Percentiles rank a stretch among this genome's conserved stretches.
phyloP scores from a whole-genome alignment of 441 rosid species.

The Isatis lusitanica region DNA sequence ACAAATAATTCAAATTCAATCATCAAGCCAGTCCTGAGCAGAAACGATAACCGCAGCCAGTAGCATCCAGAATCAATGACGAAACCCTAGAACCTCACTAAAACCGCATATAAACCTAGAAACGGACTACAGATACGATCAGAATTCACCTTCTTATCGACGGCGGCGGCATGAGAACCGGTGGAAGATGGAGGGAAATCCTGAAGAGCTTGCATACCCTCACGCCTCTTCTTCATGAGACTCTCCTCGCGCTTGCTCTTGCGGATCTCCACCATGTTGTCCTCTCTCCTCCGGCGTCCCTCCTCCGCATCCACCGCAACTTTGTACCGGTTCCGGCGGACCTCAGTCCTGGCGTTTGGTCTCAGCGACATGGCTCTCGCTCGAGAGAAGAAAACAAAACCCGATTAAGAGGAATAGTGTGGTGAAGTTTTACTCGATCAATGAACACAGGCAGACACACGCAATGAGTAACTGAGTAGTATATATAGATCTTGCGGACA shows the following conservation, averaged over 20 bases:
- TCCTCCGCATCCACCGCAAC: constrained; percentile 93
- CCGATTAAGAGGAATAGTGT: neutral
- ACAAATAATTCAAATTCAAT: neutral
- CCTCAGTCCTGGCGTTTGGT: constrained; percentile 78
- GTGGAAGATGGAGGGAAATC: constrained; percentile 49
- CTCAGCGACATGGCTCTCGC: constrained; percentile 68
- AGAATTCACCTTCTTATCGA: constrained; percentile 65
- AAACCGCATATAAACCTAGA: neutral
- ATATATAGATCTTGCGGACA: constrained; percentile 14
- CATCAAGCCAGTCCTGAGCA: neutral
- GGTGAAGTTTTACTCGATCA: neutral
- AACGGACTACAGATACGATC: neutral
- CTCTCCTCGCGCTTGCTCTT: constrained; percentile 87
- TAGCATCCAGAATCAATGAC: neutral
- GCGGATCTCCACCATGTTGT: constrained; percentile 93
- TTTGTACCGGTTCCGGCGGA: constrained; percentile 77
- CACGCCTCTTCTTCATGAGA: constrained; percentile 84
- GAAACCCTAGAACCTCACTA: constrained; percentile 23
- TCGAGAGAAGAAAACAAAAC: neutral
- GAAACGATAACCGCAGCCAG: neutral
- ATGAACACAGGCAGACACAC: neutral
- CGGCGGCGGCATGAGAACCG: constrained; percentile 48
- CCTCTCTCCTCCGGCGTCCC: constrained; percentile 88
- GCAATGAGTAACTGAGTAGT: neutral
- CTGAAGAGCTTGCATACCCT: constrained; percentile 66